Conservation (phyloP, 768 basidiomycete genomes). For the Basidioascus undulatus region DNA sequence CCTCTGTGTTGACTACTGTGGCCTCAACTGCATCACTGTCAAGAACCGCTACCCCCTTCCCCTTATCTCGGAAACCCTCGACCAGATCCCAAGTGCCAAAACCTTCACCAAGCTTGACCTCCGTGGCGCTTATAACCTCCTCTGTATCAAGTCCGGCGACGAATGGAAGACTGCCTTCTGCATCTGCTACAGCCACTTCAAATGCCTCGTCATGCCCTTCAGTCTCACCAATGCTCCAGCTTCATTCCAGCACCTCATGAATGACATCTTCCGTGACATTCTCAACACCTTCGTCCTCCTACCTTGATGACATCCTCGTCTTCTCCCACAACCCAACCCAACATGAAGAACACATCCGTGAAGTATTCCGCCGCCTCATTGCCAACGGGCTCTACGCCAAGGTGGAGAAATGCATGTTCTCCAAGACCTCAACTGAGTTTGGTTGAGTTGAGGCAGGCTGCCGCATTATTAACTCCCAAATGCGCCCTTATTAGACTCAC, state of each 20-base stretch:
- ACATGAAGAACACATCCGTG: slow-evolving; percentile 18
- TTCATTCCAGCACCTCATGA: neutral
- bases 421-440: slow-evolving; percentile 4
- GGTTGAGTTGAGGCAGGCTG: too few relatives aligned
- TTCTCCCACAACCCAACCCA: slow-evolving; percentile 20
- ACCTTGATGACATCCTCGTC: slow-evolving; percentile 25
- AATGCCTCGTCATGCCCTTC: slow-evolving; percentile 13
- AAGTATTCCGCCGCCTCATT: slow-evolving; percentile 18
- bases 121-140: slow-evolving; percentile 10
- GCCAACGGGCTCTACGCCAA: slow-evolving; percentile 19
- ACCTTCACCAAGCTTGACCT: slow-evolving; percentile 13
- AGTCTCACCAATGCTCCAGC: neutral
- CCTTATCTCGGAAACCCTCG: slow-evolving; percentile 9
- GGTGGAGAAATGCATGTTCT: slow-evolving; percentile 15
- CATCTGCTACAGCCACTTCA: slow-evolving; percentile 11
- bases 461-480: too few relatives aligned
- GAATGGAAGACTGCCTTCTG: slow-evolving; percentile 19
- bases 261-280: neutral
- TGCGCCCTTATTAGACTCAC: too few relatives aligned
- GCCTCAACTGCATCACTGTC: slow-evolving; percentile 33
- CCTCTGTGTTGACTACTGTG: slow-evolving; percentile 16
- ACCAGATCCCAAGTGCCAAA: slow-evolving; percentile 6
- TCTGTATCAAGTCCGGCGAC: slow-evolving; percentile 12
- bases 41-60: slow-evolving; percentile 12
- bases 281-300: neutral